A percentile compares a stretch with the other conserved stretches of the same genome.
phyloP scores from a whole-genome alignment of 805 yeast genomes.

The Lachancea dasiensis region DNA sequence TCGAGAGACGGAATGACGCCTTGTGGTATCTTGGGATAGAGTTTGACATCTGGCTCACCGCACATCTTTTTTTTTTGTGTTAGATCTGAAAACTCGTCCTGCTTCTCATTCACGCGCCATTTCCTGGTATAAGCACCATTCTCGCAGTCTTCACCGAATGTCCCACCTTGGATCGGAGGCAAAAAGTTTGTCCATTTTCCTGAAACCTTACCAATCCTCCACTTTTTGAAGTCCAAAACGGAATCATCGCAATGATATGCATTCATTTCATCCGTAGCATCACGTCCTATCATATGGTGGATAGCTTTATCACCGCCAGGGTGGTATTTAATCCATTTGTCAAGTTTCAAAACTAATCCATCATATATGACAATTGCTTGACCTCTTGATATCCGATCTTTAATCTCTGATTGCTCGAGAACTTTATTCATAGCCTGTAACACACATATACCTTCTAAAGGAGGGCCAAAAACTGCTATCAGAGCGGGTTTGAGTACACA shows the following conservation, averaged over 20 bases:
- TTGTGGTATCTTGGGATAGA: slow-evolving; percentile 49
- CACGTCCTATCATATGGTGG: slow-evolving; percentile 78
- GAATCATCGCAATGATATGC: slow-evolving; percentile 72
- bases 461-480: too few relatives aligned
- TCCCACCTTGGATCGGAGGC: slow-evolving; percentile 88
- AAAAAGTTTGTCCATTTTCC: slow-evolving; percentile 64
- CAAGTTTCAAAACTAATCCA: slow-evolving; percentile 53
- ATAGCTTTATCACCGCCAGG: slow-evolving; percentile 91
- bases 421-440: slow-evolving; percentile 12
- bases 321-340: slow-evolving; percentile 65
- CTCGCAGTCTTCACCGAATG: slow-evolving; percentile 34
- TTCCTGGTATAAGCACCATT: slow-evolving; percentile 10
- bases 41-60: slow-evolving; percentile 40
- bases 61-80: slow-evolving; percentile 16
- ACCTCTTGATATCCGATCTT: slow-evolving; percentile 58
- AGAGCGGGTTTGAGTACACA: too few relatives aligned
- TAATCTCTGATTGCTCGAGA: slow-evolving; percentile 43
- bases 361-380: slow-evolving; percentile 64
- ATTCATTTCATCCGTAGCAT: slow-evolving; percentile 86
- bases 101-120: slow-evolving; percentile 6
- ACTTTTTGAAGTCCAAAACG: slow-evolving; percentile 43
- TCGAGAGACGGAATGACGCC: slow-evolving; percentile 38
- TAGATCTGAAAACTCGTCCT: slow-evolving; percentile 5
- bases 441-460: too few relatives aligned
- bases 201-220: slow-evolving; percentile 60